Evolutionary conservation across 1,139 yeast species (phyloP).

Genomic region (Pneumocystis wakefieldiae): DNA sequence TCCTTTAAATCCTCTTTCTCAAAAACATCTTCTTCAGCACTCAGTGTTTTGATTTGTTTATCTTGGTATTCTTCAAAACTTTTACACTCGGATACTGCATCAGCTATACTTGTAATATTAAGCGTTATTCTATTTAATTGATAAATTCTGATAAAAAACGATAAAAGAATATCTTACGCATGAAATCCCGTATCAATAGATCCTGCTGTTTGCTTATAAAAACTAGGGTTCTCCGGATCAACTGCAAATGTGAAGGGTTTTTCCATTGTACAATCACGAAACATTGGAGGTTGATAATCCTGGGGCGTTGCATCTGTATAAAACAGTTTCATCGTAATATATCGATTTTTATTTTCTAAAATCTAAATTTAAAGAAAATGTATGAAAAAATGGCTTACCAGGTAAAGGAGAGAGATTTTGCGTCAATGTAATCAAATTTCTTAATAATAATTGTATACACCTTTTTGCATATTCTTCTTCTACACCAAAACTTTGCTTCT

Average conservation of each 20-base stretch:
- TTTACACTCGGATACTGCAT: neutral
- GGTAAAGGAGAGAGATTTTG: slow-evolving; percentile 40
- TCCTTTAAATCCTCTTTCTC: neutral
- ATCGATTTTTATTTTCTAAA: slow-evolving; percentile 22
- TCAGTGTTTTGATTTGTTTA: neutral
- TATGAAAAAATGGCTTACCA: neutral
- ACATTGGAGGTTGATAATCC: slow-evolving; percentile 35
- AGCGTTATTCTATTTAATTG: neutral
- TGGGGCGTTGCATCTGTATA: slow-evolving; percentile 35
- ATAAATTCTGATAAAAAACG: neutral
- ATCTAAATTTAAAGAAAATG: neutral
- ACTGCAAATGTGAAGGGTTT: slow-evolving; percentile 6
- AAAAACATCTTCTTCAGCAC: neutral
- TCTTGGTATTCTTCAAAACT: neutral
- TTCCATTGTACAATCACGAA: slow-evolving; percentile 32
- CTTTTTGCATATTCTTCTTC: slow-evolving; percentile 24
- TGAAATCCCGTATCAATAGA: slow-evolving; percentile 15
- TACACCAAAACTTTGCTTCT: slow-evolving; percentile 7
- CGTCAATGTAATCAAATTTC: slow-evolving; percentile 36
- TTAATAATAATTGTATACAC: slow-evolving; percentile 33
- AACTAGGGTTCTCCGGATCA: slow-evolving; percentile 3
- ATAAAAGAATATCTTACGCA: slow-evolving; percentile 4
- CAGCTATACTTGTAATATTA: neutral
- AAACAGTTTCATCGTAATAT: slow-evolving; percentile 32
- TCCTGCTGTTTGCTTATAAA: slow-evolving; percentile 12